Conservation (phyloP, 768 basidiomycete genomes). For the Lactarius psammicola region DNA sequence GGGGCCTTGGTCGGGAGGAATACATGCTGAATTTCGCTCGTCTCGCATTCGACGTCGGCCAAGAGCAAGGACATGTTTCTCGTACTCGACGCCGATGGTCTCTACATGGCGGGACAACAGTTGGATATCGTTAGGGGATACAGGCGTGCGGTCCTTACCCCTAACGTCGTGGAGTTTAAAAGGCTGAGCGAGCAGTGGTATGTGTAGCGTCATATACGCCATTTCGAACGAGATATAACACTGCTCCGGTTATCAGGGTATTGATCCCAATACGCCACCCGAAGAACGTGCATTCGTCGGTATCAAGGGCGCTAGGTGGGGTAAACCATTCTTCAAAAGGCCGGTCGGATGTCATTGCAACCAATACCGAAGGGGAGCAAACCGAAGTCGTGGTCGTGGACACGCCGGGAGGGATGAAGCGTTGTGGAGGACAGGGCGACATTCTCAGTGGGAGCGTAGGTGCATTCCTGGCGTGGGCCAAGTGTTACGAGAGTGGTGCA, state of each 20-base stretch:
- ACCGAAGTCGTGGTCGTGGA: slow-evolving; percentile 60
- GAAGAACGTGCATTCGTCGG: slow-evolving; percentile 60
- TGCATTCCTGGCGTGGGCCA: slow-evolving; percentile 91
- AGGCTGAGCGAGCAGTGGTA: slow-evolving; percentile 74
- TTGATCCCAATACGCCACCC: slow-evolving; percentile 52
- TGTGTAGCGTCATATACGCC: slow-evolving; percentile 29
- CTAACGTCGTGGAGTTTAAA: slow-evolving; percentile 92
- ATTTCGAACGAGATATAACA: background rate
- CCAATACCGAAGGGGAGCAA: slow-evolving; percentile 58
- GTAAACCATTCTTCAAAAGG: slow-evolving; percentile 91
- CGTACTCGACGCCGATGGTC: slow-evolving; percentile 92
- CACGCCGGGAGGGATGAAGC: slow-evolving; percentile 76
- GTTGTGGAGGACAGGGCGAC: slow-evolving; percentile 97
- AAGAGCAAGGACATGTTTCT: slow-evolving; percentile 73
- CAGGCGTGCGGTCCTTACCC: slow-evolving; percentile 83
- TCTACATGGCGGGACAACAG: slow-evolving; percentile 80
- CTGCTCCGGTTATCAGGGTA: slow-evolving; percentile 37
- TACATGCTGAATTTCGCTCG: slow-evolving; percentile 88
- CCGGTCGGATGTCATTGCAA: slow-evolving; percentile 73
- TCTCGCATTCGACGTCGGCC: slow-evolving; percentile 72
- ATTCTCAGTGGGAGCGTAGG: slow-evolving; percentile 87
- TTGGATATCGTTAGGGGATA: slow-evolving; percentile 77
- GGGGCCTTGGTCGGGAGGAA: slow-evolving; percentile 83
- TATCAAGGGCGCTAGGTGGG: slow-evolving; percentile 78
- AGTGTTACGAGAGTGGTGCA: slow-evolving; percentile 83